A percentile compares a stretch with the other conserved stretches of the same genome.
Evolutionary conservation across 345 rosid species (phyloP).

Genomic region (Eucalyptus urophylla): DNA sequence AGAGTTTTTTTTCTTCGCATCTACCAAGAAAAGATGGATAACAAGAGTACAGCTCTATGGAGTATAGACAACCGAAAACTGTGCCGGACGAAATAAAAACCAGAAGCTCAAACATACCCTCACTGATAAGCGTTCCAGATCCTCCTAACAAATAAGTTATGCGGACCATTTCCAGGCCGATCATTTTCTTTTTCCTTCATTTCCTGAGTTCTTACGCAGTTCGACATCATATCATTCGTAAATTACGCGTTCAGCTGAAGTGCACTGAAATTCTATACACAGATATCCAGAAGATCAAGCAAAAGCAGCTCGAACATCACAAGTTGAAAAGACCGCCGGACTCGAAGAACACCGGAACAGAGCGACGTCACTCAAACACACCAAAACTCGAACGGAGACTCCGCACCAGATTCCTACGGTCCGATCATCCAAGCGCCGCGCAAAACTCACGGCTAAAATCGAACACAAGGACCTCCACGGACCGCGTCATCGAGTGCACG

Average conservation of each 20-base stretch:
- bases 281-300: neutral
- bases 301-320: neutral
- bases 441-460: neutral
- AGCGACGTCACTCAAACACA: neutral
- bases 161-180: no score
- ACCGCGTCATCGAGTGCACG: neutral
- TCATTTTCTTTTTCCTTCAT: neutral
- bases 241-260: neutral
- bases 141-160: neutral
- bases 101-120: neutral
- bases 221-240: neutral
- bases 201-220: neutral
- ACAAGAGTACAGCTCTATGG: neutral
- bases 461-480: neutral
- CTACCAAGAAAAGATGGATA: neutral
- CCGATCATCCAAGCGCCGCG: neutral
- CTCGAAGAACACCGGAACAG: no score
- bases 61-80: neutral
- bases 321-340: neutral
- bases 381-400: neutral
- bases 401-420: neutral
- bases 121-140: neutral
- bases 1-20: neutral
- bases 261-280: neutral
- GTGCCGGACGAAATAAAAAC: neutral